A percentile compares a stretch with the other conserved stretches of the same genome.
phyloP scores from a whole-genome alignment of 805 yeast species.

The Starmerella bombicola region DNA sequence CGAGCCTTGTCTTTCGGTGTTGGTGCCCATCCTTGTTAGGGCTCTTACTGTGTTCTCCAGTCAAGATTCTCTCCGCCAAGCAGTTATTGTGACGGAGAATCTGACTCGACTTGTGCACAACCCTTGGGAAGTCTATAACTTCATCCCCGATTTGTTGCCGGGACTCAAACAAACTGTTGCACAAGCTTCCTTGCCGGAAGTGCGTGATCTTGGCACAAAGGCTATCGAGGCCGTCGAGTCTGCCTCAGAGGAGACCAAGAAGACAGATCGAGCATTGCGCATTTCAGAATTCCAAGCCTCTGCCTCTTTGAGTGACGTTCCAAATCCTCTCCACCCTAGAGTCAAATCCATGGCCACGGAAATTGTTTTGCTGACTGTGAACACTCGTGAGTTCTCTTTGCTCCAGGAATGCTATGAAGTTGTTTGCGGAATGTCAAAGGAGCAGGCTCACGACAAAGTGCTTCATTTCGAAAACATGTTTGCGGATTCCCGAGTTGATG shows the following conservation, averaged over 20 bases:
- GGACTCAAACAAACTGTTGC: conserved; percentile 78
- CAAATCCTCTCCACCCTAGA: conserved; percentile 26
- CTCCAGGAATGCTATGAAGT: conserved; percentile 33
- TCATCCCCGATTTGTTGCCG: conserved; percentile 79
- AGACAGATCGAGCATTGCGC: conserved; percentile 47
- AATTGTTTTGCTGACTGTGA: conserved; percentile 27
- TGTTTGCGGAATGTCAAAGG: conserved; percentile 34
- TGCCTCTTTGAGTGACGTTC: conserved; percentile 23
- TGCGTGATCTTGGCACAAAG: conserved; percentile 80
- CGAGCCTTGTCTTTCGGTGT: conserved; percentile 79
- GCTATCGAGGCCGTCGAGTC: conserved; percentile 72
- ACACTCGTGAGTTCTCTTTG: conserved; percentile 31
- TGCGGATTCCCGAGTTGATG: conserved; percentile 36
- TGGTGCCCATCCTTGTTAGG: conserved; percentile 85
- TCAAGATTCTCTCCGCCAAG: conserved; percentile 92
- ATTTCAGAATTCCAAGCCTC: conserved; percentile 44
- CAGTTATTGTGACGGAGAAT: conserved; percentile 91
- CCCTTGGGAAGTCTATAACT: conserved; percentile 78
- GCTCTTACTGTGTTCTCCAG: conserved; percentile 79
- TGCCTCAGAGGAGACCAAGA: conserved; percentile 66
- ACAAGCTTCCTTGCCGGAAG: conserved; percentile 91
- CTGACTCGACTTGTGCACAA: conserved; percentile 90
- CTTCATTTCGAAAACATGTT: conserved; percentile 30
- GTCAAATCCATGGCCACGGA: conserved; percentile 33
- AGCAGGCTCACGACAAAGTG: conserved; percentile 28